phyloP scores from a whole-genome alignment of 768 basidiomycete species.

The Leccinum boreale region DNA sequence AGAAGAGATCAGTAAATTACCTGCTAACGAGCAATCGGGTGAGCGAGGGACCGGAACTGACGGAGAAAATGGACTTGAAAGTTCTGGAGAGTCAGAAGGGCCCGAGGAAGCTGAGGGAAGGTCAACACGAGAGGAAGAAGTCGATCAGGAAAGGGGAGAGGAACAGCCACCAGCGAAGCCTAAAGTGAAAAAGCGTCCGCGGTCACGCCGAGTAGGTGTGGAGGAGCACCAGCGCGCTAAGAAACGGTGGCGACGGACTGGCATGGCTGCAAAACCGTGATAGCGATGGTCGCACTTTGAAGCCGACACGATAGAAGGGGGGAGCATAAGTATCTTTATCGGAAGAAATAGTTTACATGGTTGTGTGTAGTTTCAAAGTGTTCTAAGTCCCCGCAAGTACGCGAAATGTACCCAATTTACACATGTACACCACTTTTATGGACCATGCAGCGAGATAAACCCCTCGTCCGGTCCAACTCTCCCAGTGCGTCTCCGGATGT shows the following conservation, averaged over 20 bases:
- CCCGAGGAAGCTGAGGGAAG: conserved; percentile 11
- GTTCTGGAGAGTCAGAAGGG: conserved; percentile 11
- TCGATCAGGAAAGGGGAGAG: neutral
- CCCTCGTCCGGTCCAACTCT: conserved; percentile 33
- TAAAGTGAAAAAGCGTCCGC: conserved; percentile 18
- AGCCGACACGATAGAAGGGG: neutral
- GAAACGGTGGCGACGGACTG: conserved; percentile 14
- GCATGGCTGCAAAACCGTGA: neutral
- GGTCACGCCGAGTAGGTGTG: conserved; percentile 6
- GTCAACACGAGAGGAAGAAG: conserved; percentile 7
- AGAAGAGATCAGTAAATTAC: conserved; percentile 6
- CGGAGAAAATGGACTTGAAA: neutral
- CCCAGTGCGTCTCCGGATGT: conserved; percentile 30
- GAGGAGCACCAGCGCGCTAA: conserved; percentile 12
- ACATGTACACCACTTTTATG: conserved; percentile 7
- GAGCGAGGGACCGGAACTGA: neutral
- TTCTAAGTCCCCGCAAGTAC: neutral
- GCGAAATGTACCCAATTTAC: neutral
- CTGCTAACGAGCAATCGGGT: neutral
- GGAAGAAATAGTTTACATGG: neutral
- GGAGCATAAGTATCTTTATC: neutral
- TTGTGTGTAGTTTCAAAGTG: neutral
- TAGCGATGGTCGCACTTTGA: neutral
- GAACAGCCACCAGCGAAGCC: neutral
- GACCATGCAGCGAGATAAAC: conserved; percentile 31